A percentile compares a stretch with the other conserved stretches of the same genome.
Conservation (phyloP, 495 filamentous ascomycete genomes). For the Trichoderma erinaceum region DNA sequence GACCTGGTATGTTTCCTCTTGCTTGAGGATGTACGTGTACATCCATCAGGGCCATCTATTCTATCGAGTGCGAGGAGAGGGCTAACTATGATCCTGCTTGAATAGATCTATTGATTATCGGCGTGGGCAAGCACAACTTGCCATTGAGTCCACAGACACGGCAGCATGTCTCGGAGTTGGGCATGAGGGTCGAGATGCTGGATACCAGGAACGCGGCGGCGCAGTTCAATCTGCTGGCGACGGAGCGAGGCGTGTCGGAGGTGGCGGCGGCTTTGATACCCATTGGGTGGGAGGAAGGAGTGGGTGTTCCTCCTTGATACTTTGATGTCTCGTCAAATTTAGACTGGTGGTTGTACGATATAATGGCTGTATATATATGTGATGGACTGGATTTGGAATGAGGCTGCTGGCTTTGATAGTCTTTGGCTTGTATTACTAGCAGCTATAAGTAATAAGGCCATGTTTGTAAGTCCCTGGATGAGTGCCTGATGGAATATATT, state of each 20-base stretch:
- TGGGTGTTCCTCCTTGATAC: conserved; percentile 25
- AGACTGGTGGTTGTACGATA: not conserved
- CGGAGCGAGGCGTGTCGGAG: conserved; percentile 69
- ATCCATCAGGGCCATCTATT: not conserved
- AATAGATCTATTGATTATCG: conserved; percentile 81
- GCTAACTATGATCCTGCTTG: conserved; percentile 15
- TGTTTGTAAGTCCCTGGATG: too few species aligned
- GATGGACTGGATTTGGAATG: too few species aligned
- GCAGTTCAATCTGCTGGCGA: conserved; percentile 81
- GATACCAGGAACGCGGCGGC: conserved; percentile 93
- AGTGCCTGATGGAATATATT: too few species aligned
- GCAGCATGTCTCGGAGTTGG: conserved; percentile 63
- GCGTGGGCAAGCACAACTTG: conserved; percentile 66
- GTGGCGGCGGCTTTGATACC: conserved; percentile 88
- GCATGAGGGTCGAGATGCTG: conserved; percentile 79
- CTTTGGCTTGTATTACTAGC: not conserved
- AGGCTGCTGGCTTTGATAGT: not conserved
- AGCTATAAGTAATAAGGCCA: not conserved
- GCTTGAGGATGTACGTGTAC: not conserved
- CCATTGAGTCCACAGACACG: conserved; percentile 73
- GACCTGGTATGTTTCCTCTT: conserved; percentile 63
- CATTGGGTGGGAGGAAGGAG: conserved; percentile 66
- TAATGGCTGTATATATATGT: not conserved
- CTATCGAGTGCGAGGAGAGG: not conserved
- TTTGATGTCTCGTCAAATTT: not conserved